Percentiles rank a stretch among this genome's conserved stretches.
phyloP scores from a whole-genome alignment of 2,329 filamentous ascomycete genomes.

The Ophiocordyceps australis region DNA sequence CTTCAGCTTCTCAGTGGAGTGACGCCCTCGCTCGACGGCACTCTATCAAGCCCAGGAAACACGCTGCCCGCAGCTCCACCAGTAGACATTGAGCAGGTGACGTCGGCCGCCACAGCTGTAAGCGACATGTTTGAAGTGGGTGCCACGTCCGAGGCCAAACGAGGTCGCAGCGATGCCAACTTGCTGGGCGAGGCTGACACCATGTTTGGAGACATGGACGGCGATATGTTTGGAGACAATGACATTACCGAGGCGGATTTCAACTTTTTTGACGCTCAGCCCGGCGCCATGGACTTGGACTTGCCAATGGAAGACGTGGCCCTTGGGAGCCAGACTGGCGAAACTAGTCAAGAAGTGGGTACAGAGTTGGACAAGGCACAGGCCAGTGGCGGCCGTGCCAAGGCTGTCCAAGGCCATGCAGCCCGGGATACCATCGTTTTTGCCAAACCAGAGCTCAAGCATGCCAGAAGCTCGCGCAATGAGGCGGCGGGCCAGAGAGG shows the following conservation, averaged over 20 bases:
- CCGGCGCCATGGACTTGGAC: constrained; percentile 20
- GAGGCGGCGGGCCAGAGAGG: constrained; percentile 18
- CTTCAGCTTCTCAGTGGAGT: constrained; percentile 33
- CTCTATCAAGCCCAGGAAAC: constrained; percentile 35
- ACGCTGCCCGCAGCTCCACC: constrained; percentile 10
- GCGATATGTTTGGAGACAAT: constrained; percentile 53
- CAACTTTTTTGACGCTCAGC: constrained; percentile 59
- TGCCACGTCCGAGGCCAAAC: constrained; percentile 22
- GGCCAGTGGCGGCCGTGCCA: too few relatives aligned
- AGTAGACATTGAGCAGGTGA: constrained; percentile 10
- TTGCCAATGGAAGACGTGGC: constrained; percentile 10
- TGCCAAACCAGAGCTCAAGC: constrained; percentile 39
- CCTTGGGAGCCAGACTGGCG: constrained; percentile 3
- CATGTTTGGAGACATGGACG: constrained; percentile 50
- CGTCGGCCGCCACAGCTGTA: constrained; percentile 6
- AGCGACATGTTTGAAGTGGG: constrained; percentile 6
- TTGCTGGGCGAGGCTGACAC: constrained; percentile 32
- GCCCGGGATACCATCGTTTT: constrained; percentile 22
- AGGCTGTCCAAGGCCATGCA: constrained; percentile 5
- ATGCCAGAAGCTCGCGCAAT: constrained; percentile 33
- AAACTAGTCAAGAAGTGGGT: constrained; percentile 4
- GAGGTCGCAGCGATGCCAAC: constrained; percentile 22
- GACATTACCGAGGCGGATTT: constrained; percentile 72
- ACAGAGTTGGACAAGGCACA: constrained; percentile 4
- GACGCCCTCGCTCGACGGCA: constrained; percentile 37